Conservation (phyloP, 371 early-diverging fungal species). For the Saksenaea vasiformis region DNA sequence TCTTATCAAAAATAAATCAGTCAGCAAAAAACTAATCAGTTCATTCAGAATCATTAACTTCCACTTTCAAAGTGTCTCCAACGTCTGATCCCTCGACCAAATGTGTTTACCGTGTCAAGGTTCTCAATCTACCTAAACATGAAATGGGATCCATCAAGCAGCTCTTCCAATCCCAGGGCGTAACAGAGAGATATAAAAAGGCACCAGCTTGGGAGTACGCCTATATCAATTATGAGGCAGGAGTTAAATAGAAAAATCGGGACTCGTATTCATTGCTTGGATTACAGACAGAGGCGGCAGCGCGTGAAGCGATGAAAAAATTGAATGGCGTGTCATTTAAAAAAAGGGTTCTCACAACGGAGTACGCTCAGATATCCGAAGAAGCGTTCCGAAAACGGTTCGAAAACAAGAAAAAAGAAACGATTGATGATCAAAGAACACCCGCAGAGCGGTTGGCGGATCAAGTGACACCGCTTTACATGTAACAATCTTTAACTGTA, state of each 20-base stretch:
- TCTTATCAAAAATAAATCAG: background rate
- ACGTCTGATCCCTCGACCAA: background rate
- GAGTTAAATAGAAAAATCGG: no score
- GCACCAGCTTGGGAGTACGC: constrained; percentile 51
- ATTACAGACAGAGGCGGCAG: constrained; percentile 46
- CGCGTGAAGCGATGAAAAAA: constrained; percentile 34
- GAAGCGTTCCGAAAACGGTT: constrained; percentile 32
- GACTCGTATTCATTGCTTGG: background rate
- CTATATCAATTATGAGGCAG: constrained; percentile 47
- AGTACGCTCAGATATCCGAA: constrained; percentile 25
- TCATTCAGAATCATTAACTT: background rate
- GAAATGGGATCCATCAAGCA: constrained; percentile 29
- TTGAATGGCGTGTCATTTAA: constrained; percentile 42
- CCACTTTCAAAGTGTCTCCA: background rate
- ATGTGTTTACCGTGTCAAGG: constrained; percentile 34
- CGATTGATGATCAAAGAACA: constrained; percentile 48
- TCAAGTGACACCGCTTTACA: constrained; percentile 74
- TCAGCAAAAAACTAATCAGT: background rate
- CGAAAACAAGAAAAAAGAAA: constrained; percentile 20
- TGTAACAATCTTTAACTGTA: constrained; percentile 23
- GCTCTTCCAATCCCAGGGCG: constrained; percentile 28
- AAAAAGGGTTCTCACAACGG: constrained; percentile 33
- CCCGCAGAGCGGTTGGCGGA: constrained; percentile 66
- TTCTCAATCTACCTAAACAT: constrained; percentile 32
- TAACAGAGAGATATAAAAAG: constrained; percentile 38